Evolutionary conservation across 1,284 basidiomycete genomes (phyloP).

Genomic region (Hymenochaete sp.): DNA sequence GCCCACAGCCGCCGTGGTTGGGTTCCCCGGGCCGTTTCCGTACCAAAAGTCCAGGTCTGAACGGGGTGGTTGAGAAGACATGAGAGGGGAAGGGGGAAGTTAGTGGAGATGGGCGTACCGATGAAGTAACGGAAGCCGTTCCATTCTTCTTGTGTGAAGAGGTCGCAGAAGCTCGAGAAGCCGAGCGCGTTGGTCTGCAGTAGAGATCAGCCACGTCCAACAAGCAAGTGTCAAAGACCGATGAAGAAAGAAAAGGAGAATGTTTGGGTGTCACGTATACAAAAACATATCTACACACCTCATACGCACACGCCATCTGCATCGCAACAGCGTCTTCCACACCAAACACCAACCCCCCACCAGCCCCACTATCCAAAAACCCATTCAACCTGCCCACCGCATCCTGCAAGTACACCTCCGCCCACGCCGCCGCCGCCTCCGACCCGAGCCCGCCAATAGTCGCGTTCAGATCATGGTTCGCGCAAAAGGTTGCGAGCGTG

Average conservation of each 20-base stretch:
- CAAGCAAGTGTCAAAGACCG: constrained; percentile 26
- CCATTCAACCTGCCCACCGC: constrained; percentile 57
- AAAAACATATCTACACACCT: constrained; percentile 38
- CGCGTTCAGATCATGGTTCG: constrained; percentile 31
- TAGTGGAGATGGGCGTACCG: constrained; percentile 37
- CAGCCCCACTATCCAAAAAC: constrained; percentile 51
- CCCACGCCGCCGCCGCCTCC: constrained; percentile 42
- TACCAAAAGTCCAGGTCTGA: constrained; percentile 34
- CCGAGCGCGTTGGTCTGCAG: constrained; percentile 55
- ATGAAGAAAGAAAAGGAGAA: no score
- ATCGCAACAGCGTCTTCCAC: constrained; percentile 43
- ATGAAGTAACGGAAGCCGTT: constrained; percentile 56
- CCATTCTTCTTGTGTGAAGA: constrained; percentile 57
- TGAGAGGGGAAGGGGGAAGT: neutral
- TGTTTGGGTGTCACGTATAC: no score
- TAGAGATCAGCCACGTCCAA: constrained; percentile 7
- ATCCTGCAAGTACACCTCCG: constrained; percentile 43
- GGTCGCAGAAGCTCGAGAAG: constrained; percentile 62
- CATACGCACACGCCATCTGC: constrained; percentile 51
- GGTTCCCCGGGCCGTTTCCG: constrained; percentile 49
- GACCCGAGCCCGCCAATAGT: constrained; percentile 30
- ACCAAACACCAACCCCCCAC: constrained; percentile 52
- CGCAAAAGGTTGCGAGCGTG: constrained; percentile 44
- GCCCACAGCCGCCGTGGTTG: constrained; percentile 49
- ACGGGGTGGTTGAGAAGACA: constrained; percentile 27